Evolutionary conservation across 2,329 filamentous ascomycete species (phyloP).

Genomic region (Raffaelea albimanens): DNA sequence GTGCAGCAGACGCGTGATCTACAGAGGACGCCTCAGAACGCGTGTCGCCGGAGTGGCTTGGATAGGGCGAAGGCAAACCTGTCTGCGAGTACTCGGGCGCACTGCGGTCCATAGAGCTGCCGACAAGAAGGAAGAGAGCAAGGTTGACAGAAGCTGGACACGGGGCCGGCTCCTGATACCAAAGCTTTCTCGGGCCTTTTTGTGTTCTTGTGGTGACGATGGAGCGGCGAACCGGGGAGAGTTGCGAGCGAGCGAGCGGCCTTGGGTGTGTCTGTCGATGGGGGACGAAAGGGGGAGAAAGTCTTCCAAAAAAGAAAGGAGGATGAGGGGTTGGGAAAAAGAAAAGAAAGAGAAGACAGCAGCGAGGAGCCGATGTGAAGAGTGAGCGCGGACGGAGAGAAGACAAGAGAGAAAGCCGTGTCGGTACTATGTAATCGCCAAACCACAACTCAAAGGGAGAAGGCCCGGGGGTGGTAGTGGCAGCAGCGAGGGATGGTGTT

Average conservation of each 20-base stretch:
- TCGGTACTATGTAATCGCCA: constrained; percentile 7
- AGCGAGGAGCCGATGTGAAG: not conserved
- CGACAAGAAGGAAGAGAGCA: not conserved
- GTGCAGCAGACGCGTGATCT: constrained; percentile 91
- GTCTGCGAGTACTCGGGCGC: constrained; percentile 73
- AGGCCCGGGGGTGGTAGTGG: constrained; percentile 1
- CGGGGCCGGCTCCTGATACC: constrained; percentile 9
- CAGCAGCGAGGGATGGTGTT: constrained; percentile 4
- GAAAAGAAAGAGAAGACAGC: not conserved
- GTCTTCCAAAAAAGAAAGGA: not conserved
- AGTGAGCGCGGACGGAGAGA: not conserved
- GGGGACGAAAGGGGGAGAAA: constrained; percentile 1
- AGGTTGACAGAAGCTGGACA: constrained; percentile 9
- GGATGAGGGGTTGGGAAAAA: not conserved
- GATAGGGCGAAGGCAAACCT: constrained; percentile 73
- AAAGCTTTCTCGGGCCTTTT: not conserved
- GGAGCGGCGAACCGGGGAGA: not conserved
- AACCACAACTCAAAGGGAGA: not conserved
- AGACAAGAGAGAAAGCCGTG: constrained; percentile 4
- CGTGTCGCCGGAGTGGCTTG: constrained; percentile 55
- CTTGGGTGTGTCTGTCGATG: not conserved
- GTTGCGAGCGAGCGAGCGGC: not conserved
- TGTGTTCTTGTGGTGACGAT: not conserved
- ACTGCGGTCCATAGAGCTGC: constrained; percentile 47
- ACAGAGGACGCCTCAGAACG: constrained; percentile 76